Conservation (phyloP, 164 flowering plant genomes). For the Euptelea pleiosperma region DNA sequence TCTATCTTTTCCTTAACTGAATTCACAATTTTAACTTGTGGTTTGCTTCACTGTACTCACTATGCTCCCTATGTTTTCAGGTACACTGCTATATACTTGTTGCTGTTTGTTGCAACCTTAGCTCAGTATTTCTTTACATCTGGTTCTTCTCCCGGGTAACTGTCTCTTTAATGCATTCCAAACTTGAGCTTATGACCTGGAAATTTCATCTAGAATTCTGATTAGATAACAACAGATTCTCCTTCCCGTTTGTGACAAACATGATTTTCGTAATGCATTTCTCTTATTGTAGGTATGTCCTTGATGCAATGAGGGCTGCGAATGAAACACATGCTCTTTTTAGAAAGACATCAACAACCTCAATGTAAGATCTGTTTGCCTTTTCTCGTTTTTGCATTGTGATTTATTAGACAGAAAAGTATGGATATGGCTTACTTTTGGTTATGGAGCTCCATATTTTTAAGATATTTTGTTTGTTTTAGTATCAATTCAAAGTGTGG, state of each 20-base stretch:
- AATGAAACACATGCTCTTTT: constrained; percentile 43
- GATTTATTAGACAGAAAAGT: neutral
- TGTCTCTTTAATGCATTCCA: constrained; percentile 7
- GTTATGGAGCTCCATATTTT: neutral
- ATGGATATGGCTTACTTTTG: neutral
- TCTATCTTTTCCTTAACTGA: no score
- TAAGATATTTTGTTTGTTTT: neutral
- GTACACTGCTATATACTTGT: constrained; percentile 61
- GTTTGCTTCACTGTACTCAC: neutral
- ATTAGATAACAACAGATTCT: neutral
- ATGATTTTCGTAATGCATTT: constrained; percentile 1
- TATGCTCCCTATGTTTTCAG: constrained; percentile 30
- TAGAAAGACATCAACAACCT: constrained; percentile 31
- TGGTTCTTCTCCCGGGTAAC: constrained; percentile 91
- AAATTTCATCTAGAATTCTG: neutral
- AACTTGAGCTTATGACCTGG: neutral
- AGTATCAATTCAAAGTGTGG: neutral
- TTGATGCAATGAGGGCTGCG: constrained; percentile 74
- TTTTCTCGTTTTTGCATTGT: neutral
- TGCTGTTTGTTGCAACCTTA: constrained; percentile 62
- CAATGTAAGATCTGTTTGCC: constrained; percentile 53
- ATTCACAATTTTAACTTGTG: neutral
- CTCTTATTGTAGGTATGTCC: constrained; percentile 51
- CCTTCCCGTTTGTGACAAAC: neutral
- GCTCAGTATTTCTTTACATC: constrained; percentile 78